These are phyloP conservation scores for Fusarium graminum DNA, from an alignment of 2,329 filamentous ascomycete species.

Conservation along the genomic window DNA sequence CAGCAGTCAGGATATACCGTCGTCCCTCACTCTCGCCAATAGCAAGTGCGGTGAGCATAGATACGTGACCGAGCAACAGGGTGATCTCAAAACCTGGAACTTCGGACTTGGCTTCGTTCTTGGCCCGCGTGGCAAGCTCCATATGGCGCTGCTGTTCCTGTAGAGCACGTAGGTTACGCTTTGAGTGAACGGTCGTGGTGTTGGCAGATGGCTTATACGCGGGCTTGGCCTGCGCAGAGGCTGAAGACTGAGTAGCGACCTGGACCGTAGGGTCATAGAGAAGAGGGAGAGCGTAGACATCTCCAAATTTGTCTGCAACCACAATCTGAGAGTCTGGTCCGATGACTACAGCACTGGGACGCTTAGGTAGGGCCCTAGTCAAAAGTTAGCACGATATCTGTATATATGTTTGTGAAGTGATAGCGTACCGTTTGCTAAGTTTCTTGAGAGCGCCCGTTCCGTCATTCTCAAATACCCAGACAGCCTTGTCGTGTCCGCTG, in stretches of 20 bases:
- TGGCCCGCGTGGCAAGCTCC: constrained; percentile 49
- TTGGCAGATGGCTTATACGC: constrained; percentile 65
- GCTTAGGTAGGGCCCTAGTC: constrained; percentile 85
- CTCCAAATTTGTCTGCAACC: constrained; percentile 94
- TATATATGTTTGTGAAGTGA: neutral
- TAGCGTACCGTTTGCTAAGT: constrained; percentile 76
- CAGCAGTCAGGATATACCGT: constrained; percentile 67
- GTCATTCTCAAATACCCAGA: constrained; percentile 83
- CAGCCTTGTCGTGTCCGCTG: constrained; percentile 90
- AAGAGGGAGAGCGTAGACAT: constrained; percentile 90
- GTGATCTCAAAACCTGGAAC: constrained; percentile 76
- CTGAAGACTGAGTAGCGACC: constrained; percentile 21
- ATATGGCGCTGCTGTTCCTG: constrained; percentile 68
- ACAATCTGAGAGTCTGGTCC: constrained; percentile 80
- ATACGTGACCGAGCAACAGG: constrained; percentile 91
- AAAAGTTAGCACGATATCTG: constrained; percentile 46
- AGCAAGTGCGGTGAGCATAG: constrained; percentile 85
- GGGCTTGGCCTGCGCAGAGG: constrained; percentile 47
- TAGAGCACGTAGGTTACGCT: constrained; percentile 71
- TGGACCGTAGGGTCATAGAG: constrained; percentile 43
- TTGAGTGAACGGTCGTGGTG: constrained; percentile 72
- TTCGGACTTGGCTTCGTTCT: constrained; percentile 52
- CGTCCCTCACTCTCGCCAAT: constrained; percentile 61
- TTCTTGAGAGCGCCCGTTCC: constrained; percentile 71
- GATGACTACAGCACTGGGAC: constrained; percentile 81